Evolutionary conservation across 768 basidiomycete species (phyloP).

Genomic region (Suillus bovinus): DNA sequence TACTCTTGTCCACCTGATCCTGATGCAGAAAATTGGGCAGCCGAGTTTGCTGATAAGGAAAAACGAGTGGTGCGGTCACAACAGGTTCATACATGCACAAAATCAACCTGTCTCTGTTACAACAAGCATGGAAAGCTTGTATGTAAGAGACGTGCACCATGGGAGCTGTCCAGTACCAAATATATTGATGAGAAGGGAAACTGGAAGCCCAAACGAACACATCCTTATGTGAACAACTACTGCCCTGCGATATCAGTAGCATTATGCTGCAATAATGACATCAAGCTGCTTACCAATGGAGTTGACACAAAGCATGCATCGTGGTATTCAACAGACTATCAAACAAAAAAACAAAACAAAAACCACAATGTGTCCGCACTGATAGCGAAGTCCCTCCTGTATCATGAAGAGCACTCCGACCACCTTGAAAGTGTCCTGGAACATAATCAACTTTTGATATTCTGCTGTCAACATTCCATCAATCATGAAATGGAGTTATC

Average conservation of each 20-base stretch:
- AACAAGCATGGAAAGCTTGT: not conserved
- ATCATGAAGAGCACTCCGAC: conserved; percentile 21
- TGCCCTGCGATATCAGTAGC: conserved; percentile 24
- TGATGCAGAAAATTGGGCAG: too few relatives aligned
- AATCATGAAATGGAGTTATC: conserved; percentile 40
- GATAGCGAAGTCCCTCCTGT: conserved; percentile 31
- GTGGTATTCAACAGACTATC: conserved; percentile 38
- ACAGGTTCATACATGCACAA: not conserved
- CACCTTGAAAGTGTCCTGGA: conserved; percentile 25
- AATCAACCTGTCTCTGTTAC: not conserved
- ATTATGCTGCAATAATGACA: conserved; percentile 41
- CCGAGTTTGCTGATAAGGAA: too few relatives aligned
- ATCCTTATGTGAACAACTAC: not conserved
- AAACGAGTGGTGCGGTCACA: not conserved
- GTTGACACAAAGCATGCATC: conserved; percentile 32
- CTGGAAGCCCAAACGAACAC: not conserved
- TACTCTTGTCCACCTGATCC: too few relatives aligned
- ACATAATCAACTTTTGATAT: conserved; percentile 31
- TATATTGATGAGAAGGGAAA: not conserved
- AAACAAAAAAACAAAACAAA: conserved; percentile 32
- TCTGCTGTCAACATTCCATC: conserved; percentile 31
- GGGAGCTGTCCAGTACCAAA: not conserved
- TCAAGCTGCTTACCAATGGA: conserved; percentile 40
- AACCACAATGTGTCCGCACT: conserved; percentile 38
- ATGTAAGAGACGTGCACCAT: not conserved